Conservation (phyloP, 2,329 filamentous ascomycete species). For the Celoporthe dispersa region DNA sequence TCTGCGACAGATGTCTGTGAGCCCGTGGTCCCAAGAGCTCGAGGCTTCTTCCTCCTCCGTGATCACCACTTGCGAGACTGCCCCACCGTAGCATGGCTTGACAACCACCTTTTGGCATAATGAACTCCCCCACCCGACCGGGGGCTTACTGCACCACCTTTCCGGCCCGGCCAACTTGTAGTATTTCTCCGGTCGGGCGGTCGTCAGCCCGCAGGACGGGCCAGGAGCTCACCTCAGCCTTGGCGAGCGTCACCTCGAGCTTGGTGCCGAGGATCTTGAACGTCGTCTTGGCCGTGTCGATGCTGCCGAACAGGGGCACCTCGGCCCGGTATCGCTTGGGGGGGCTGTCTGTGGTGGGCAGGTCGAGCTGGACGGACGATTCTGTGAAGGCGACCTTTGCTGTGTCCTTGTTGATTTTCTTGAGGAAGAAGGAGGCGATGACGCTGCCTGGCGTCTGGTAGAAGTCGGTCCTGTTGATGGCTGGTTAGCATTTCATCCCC, state of each 20-base stretch:
- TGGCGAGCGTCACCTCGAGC: slow-evolving; percentile 76
- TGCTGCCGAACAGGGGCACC: slow-evolving; percentile 75
- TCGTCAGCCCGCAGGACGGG: slow-evolving; percentile 84
- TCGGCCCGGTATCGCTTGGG: slow-evolving; percentile 77
- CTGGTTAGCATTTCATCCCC: slow-evolving; percentile 12
- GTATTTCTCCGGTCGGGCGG: slow-evolving; percentile 70
- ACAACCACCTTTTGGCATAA: neutral
- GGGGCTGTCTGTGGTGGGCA: slow-evolving; percentile 78
- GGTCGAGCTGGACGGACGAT: slow-evolving; percentile 71
- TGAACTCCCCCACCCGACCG: no score
- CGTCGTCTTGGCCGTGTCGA: slow-evolving; percentile 75
- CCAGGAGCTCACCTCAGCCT: slow-evolving; percentile 80
- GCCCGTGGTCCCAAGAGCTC: neutral
- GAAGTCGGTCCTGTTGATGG: slow-evolving; percentile 72
- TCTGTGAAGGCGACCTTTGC: slow-evolving; percentile 73
- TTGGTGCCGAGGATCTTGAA: slow-evolving; percentile 89
- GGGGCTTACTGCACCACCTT: slow-evolving; percentile 31
- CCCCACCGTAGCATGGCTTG: neutral
- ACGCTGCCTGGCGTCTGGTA: slow-evolving; percentile 88
- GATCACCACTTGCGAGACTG: neutral
- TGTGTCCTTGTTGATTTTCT: slow-evolving; percentile 88
- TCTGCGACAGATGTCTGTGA: neutral
- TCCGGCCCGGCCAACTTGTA: slow-evolving; percentile 85
- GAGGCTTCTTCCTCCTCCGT: neutral
- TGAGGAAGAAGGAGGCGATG: slow-evolving; percentile 91